These are phyloP conservation scores for Wickerhamomyces hampshirensis DNA, from an alignment of 805 yeast species.

Conservation along the genomic window DNA sequence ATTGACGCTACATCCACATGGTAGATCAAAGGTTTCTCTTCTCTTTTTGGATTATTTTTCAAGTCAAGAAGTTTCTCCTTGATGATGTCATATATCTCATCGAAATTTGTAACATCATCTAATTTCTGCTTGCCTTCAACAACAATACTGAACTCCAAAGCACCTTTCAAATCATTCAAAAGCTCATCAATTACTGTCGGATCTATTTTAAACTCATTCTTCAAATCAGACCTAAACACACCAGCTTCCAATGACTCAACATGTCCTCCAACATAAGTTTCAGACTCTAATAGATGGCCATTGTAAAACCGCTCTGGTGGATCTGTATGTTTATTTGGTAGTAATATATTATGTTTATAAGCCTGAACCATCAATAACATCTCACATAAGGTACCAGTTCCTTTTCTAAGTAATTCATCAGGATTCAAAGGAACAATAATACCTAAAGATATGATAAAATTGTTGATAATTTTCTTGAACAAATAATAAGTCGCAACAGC, in stretches of 20 bases:
- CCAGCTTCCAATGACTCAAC: slow-evolving; percentile 98
- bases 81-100: slow-evolving; percentile 64
- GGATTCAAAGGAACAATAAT: slow-evolving; percentile 95
- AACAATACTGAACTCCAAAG: slow-evolving; percentile 76
- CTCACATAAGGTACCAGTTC: slow-evolving; percentile 98
- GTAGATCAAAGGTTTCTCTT: slow-evolving; percentile 81
- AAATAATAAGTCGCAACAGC: slow-evolving; percentile 98
- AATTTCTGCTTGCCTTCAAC: slow-evolving; percentile 71
- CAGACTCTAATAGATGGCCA: slow-evolving; percentile 90
- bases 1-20: slow-evolving; percentile 99
- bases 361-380: slow-evolving; percentile 98
- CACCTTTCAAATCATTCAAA: slow-evolving; percentile 62
- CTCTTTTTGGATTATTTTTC: slow-evolving; percentile 55
- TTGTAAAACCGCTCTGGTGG: slow-evolving; percentile 93
- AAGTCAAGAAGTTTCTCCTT: slow-evolving; percentile 50
- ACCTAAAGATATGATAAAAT: slow-evolving; percentile 92
- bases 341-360: slow-evolving; percentile 63
- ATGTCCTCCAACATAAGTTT: slow-evolving; percentile 98
- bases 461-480: slow-evolving; percentile 95
- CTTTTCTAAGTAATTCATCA: slow-evolving; percentile 92
- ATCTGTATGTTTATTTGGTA: slow-evolving; percentile 92
- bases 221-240: slow-evolving; percentile 87
- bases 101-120: slow-evolving; percentile 77
- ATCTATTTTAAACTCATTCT: slow-evolving; percentile 70
- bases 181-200: slow-evolving; percentile 80